phyloP scores from a whole-genome alignment of 73 alveolate species.

The Diophrys appendiculata region DNA sequence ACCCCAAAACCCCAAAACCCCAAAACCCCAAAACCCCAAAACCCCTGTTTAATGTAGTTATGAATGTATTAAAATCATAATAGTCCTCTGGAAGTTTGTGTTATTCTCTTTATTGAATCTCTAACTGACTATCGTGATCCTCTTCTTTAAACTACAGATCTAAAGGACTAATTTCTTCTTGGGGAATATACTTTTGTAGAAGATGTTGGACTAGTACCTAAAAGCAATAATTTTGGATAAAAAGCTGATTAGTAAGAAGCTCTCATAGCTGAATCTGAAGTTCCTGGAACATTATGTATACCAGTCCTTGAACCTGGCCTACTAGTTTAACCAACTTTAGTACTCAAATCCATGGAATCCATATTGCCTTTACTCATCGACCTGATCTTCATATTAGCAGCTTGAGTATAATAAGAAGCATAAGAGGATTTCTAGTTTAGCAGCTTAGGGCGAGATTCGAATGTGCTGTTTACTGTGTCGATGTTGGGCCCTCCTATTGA shows the following conservation, averaged over 20 bases:
- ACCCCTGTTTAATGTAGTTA: too few species aligned
- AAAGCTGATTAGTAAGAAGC: background rate
- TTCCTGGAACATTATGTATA: background rate
- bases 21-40: too few species aligned
- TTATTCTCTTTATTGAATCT: background rate
- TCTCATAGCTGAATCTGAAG: background rate
- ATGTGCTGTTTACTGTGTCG: background rate
- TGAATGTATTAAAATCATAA: too few species aligned
- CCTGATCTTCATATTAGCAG: too few species aligned
- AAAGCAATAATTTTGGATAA: background rate
- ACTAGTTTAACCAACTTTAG: background rate
- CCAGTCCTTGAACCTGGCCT: background rate
- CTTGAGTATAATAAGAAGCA: background rate
- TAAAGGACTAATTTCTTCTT: background rate
- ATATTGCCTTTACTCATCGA: too few species aligned
- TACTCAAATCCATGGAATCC: too few species aligned
- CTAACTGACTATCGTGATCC: background rate
- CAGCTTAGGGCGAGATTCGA: background rate
- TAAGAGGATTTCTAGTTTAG: background rate
- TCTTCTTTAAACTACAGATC: background rate
- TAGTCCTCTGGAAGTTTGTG: background rate
- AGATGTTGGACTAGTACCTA: background rate
- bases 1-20: too few species aligned
- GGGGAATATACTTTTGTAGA: background rate
- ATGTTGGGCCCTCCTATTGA: background rate